Evolutionary conservation across 345 rosid species (phyloP).

Genomic region (Brassica rapa): DNA sequence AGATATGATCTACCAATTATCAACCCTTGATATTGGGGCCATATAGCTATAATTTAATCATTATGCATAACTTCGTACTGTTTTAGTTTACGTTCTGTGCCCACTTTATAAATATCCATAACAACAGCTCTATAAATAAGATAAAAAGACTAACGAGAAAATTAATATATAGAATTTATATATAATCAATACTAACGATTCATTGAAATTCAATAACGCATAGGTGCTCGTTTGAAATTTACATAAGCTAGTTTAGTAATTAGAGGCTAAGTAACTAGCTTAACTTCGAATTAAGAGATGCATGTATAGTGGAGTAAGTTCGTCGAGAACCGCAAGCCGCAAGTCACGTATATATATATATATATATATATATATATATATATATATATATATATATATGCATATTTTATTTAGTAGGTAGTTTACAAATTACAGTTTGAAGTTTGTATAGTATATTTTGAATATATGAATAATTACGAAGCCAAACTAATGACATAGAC

Average conservation of each 20-base stretch:
- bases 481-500: background rate
- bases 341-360: background rate
- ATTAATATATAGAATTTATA: no score
- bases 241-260: background rate
- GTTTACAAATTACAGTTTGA: background rate
- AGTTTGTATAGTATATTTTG: background rate
- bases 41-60: no score
- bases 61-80: no score
- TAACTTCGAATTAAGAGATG: constrained; percentile 13
- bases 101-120: no score
- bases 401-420: background rate
- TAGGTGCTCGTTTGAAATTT: constrained; percentile 3
- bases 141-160: no score
- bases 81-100: no score
- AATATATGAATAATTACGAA: background rate
- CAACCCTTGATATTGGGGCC: no score
- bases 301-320: constrained; percentile 28
- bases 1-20: no score
- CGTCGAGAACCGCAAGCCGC: constrained; percentile 25
- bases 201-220: background rate
- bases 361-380: no score
- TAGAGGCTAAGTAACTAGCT: constrained; percentile 4
- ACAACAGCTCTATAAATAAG: no score
- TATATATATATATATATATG: no score
- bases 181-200: background rate